Conservation (phyloP, 139 green algal species). For the Coelastrella sp. region DNA sequence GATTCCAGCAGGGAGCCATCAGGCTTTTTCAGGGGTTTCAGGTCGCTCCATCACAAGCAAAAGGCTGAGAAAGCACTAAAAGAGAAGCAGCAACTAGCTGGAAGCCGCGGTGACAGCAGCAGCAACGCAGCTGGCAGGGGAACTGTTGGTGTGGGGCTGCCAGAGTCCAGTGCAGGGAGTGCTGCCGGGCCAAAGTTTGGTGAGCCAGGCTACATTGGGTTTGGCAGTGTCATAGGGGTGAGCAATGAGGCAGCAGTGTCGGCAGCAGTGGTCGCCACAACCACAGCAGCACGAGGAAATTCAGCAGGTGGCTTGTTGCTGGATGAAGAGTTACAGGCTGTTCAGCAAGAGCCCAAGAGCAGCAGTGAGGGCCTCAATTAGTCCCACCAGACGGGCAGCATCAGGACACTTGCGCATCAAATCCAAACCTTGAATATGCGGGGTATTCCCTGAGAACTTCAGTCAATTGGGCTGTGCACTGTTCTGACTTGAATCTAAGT, state of each 20-base stretch:
- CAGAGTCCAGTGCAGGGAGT: not conserved
- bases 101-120: not conserved
- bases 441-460: too few relatives aligned
- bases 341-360: not conserved
- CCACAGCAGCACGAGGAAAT: not conserved
- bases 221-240: not conserved
- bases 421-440: too few relatives aligned
- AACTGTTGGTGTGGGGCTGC: not conserved
- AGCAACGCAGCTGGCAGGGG: not conserved
- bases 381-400: not conserved
- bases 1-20: slow-evolving; percentile 11
- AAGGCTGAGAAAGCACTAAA: not conserved
- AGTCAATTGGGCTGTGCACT: too few relatives aligned
- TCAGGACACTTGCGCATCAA: not conserved
- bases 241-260: not conserved
- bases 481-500: too few relatives aligned
- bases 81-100: not conserved
- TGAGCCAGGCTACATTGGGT: not conserved
- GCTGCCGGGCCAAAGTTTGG: not conserved
- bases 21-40: slow-evolving; percentile 32
- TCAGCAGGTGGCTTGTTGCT: not conserved
- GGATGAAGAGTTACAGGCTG: not conserved
- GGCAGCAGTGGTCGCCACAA: not conserved
- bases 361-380: not conserved
- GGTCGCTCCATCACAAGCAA: not conserved